Conservation (phyloP, 345 rosid species). For the Brassica nigra region DNA sequence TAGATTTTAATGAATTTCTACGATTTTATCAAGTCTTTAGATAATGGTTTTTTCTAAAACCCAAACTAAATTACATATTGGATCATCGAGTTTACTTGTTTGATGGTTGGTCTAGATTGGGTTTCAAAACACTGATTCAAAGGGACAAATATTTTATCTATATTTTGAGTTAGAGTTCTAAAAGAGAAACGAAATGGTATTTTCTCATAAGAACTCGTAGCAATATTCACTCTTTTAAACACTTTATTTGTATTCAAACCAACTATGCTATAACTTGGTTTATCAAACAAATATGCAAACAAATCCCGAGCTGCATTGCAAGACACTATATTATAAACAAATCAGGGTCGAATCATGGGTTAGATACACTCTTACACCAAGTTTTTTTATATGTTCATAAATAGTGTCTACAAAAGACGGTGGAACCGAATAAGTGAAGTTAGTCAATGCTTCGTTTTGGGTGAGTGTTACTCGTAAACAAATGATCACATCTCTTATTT, state of each 20-base stretch:
- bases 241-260: no score
- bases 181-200: neutral
- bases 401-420: neutral
- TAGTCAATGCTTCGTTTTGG: neutral
- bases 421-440: constrained; percentile 7
- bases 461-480: neutral
- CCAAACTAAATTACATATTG: no score
- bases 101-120: no score
- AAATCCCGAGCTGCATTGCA: neutral
- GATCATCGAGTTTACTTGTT: no score
- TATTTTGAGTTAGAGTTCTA: neutral
- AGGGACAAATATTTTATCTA: no score
- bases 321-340: neutral
- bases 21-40: no score
- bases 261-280: neutral
- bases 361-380: neutral
- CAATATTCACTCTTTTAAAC: neutral
- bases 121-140: no score
- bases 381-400: neutral
- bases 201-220: neutral
- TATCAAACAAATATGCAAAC: neutral
- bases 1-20: no score
- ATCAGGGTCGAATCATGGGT: neutral
- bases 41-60: no score
- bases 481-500: neutral